Conservation (phyloP, 1,139 yeast genomes). For the Pichia sp. region DNA sequence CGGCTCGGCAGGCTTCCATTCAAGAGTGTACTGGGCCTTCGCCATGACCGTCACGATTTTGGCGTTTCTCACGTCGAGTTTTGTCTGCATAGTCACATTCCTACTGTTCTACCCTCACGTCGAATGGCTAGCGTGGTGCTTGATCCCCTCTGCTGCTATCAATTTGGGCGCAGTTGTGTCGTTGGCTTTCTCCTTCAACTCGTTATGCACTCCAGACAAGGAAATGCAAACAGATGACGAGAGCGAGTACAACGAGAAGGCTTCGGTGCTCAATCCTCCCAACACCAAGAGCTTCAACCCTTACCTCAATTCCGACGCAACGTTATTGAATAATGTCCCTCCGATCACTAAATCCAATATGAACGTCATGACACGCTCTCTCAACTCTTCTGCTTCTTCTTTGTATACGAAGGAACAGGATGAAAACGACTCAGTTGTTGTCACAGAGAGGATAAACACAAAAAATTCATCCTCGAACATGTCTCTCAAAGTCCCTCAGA, state of each 20-base stretch:
- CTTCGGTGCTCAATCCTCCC: background rate
- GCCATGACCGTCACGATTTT: slow-evolving; percentile 38
- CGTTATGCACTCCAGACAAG: slow-evolving; percentile 13
- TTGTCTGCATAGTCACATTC: slow-evolving; percentile 51
- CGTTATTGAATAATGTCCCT: background rate
- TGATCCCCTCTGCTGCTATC: slow-evolving; percentile 61
- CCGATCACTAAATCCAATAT: background rate
- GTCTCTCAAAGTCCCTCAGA: slow-evolving; percentile 25
- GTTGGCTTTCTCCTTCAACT: slow-evolving; percentile 7
- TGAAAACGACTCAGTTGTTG: slow-evolving; percentile 1
- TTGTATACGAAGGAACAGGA: slow-evolving; percentile 6
- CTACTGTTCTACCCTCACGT: slow-evolving; percentile 59
- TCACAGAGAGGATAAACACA: slow-evolving; percentile 4
- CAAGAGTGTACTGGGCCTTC: slow-evolving; percentile 33
- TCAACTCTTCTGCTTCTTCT: slow-evolving; percentile 7
- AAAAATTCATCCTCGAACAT: slow-evolving; percentile 3
- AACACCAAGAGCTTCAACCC: background rate
- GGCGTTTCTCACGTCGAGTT: slow-evolving; percentile 48
- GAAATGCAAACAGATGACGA: slow-evolving; percentile 6
- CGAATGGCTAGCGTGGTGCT: slow-evolving; percentile 66
- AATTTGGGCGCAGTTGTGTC: slow-evolving; percentile 32
- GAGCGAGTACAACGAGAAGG: slow-evolving; percentile 15
- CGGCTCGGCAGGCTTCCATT: background rate
- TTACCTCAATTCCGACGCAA: background rate
- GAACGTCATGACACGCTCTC: background rate